Percentiles rank a stretch among this genome's conserved stretches.
phyloP scores from a whole-genome alignment of 345 rosid species.

The Hibiscus syriacus region DNA sequence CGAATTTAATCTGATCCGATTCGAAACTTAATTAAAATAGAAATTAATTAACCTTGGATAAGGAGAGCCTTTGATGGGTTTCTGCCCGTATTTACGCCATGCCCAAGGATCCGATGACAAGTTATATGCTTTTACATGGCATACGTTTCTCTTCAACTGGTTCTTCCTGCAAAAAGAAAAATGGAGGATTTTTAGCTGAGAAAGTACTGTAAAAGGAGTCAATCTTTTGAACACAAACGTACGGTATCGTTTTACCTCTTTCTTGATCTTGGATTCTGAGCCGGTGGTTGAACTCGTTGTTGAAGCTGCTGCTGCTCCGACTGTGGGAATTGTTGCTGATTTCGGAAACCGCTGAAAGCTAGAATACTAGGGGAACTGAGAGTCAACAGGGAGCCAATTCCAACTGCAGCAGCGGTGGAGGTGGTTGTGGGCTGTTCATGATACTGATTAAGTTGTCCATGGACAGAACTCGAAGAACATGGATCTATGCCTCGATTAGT shows the following conservation, averaged over 20 bases:
- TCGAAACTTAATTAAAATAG: no score
- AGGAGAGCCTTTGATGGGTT: constrained; percentile 93
- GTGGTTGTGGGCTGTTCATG: constrained; percentile 18
- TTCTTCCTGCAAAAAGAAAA: constrained; percentile 43
- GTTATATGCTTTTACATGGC: constrained; percentile 67
- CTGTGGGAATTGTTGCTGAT: constrained; percentile 15
- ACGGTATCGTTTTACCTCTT: constrained; percentile 28
- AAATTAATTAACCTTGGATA: constrained; percentile 52
- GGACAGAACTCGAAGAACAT: constrained; percentile 18
- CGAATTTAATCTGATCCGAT: no score
- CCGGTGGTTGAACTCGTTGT: neutral
- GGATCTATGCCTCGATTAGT: constrained; percentile 8
- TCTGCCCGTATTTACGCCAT: constrained; percentile 96
- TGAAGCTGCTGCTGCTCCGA: constrained; percentile 4
- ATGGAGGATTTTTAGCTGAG: neutral
- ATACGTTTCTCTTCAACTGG: constrained; percentile 54
- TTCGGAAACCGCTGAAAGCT: constrained; percentile 22
- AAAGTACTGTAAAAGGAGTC: neutral
- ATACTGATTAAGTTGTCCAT: constrained; percentile 19
- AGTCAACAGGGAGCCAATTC: constrained; percentile 3
- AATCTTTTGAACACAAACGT: neutral
- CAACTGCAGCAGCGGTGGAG: neutral
- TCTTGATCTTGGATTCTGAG: constrained; percentile 42
- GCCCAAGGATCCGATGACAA: constrained; percentile 84
- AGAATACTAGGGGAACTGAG: constrained; percentile 20